Base-by-base conservation (phyloP, 805 yeast species). In the Isabelozyma heimii region DNA sequence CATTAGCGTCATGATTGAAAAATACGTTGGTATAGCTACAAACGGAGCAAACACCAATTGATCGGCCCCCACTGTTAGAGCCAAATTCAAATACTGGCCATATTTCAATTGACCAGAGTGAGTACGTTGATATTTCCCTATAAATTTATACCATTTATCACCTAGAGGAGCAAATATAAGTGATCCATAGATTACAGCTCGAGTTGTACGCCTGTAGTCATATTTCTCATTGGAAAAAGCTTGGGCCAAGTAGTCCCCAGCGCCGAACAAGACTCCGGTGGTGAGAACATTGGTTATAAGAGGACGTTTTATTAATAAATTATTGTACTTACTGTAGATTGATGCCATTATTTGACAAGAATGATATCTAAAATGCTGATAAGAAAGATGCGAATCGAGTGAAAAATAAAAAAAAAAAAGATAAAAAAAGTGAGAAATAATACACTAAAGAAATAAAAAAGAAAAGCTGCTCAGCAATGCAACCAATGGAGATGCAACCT, bases 211-310 rank as follows among this genome's bases (percentile, higher is more conserved):
- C 2, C 55, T 51, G 42, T 56, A 68, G 56, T 89, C 90, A 60
- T 72, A 85, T 16, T 42, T 46, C 10, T 43, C 38, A 16, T 47
- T 28, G 37, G 28, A 40, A 5, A 80, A 56, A 0, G 66, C 40
- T 62, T 90, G 96, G 0, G 96, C 97, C 24, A 87, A 55, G 1
- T 66, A 67, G 63, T 90, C 97, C 2, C 97, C 97, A 1, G 83
- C 50, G 0, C 90, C 94, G 62, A 89, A 89, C 37, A 83, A 63
- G 12, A 74, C 50, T n/a, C 79, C 83, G 1, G 83, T 79, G 40
- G 80, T 69, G 13, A 76, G 30, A 49, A 75, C 65, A 52, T 81
- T 81, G 45, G 82, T 75, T 33, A 70, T 39, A 26, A 76, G 47
- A 3, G 84, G 84, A 38, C 69, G 61, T 42, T 60, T 65, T 8